Evolutionary conservation across 2,329 filamentous ascomycete species (phyloP), one percentile per base, ranked within the genome.

Genomic region (Stemphylium vesicarium): DNA sequence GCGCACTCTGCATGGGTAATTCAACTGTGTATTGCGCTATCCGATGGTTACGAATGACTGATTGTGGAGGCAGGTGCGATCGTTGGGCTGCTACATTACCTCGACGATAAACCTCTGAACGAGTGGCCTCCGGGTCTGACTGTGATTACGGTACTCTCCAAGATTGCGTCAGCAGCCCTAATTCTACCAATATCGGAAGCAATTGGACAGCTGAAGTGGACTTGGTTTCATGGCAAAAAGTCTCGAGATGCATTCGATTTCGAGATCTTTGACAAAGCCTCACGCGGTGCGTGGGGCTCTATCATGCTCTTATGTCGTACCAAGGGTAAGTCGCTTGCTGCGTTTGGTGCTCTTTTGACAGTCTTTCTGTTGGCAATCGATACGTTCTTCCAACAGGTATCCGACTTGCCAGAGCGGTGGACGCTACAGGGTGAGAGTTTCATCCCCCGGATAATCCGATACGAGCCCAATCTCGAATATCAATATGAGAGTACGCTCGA

Each of bases 201-300:
- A 1, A 52, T 74, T 1, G 71, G 70, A 0, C 70, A 75, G 32
- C 42, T 72, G 9, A 74, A 74, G 33, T 74, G 72, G 71, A 61
- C 45, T 2, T 73, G 71, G 72, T 62, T 63, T 29, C 26, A 65
- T 26, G 60, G 61, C 0, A 54, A 53, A 10, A 42, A 48, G 0
- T 66, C 62, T 0, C 64, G 56, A 13, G 56, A 63, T 11, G 63
- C 66, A 2, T 57, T 60, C 12, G 69, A 73, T 35, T 71, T 73
- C 13, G 70, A 73, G 24, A 67, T 70, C 0, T 74, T 72, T 35
- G 70, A 73, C 12, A 69, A 71, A 20, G 66, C 68, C 8, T 66
- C 66, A 1, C 40, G 67, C 5, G 66, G 66, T 0, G 56, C 63
- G 10, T 67, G 61, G 62, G 63, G 68, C 0, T 59, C 65, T 0